A percentile compares a stretch with the other conserved stretches of the same genome.
These are phyloP conservation scores for Pseudogymnoascus sp. DNA, from an alignment of 2,329 filamentous ascomycete species.

Conservation along the genomic window DNA sequence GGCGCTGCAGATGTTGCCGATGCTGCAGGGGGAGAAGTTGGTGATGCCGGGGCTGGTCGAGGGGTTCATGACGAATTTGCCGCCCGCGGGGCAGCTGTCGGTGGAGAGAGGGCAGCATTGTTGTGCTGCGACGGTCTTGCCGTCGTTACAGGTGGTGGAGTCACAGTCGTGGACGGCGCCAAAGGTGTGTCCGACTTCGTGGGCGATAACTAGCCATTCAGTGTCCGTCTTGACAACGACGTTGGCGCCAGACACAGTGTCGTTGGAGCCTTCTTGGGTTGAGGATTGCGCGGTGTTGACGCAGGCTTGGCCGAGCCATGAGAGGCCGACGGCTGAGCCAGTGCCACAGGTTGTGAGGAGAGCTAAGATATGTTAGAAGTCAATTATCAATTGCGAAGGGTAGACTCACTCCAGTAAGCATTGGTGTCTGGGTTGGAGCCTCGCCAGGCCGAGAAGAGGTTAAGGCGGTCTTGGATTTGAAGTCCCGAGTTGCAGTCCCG, in stretches of 20 bases:
- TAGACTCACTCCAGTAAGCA: constrained; percentile 88
- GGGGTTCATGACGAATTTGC: constrained; percentile 93
- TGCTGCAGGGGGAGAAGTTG: constrained; percentile 76
- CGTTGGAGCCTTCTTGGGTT: constrained; percentile 44
- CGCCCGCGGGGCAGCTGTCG: constrained; percentile 63
- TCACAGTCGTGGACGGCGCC: constrained; percentile 94
- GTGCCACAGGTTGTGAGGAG: constrained; percentile 67
- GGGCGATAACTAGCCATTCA: constrained; percentile 94
- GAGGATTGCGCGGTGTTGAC: constrained; percentile 49
- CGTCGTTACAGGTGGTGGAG: constrained; percentile 55
- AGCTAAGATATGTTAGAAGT: constrained; percentile 43
- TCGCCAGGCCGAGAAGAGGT: constrained; percentile 83
- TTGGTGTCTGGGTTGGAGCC: constrained; percentile 70
- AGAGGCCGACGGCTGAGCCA: constrained; percentile 76
- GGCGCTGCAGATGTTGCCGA: constrained; percentile 91
- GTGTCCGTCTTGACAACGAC: constrained; percentile 76
- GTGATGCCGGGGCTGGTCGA: constrained; percentile 68
- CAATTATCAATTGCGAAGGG: constrained; percentile 48
- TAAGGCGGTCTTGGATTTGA: constrained; percentile 70
- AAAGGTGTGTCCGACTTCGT: constrained; percentile 91
- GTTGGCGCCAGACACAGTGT: constrained; percentile 78
- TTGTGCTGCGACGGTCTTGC: constrained; percentile 50
- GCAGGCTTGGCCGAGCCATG: constrained; percentile 89
- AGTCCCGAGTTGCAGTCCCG: constrained; percentile 57
- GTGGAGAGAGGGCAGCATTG: constrained; percentile 73